These are phyloP conservation scores for Euryodendron excelsum DNA, from an alignment of 148 eudicot species.

Conservation along the genomic window DNA sequence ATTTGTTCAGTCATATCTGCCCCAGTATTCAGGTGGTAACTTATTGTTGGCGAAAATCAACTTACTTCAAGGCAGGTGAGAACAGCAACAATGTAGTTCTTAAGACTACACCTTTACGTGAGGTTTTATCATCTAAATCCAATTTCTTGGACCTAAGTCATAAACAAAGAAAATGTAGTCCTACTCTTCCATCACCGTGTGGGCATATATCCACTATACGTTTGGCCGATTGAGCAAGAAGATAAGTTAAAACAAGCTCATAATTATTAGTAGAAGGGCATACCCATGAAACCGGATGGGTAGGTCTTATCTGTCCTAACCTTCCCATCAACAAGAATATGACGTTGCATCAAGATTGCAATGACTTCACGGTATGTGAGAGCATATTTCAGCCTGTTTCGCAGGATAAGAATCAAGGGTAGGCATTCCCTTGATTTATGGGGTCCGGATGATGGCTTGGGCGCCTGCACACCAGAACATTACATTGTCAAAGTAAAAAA, in stretches of 20 bases:
- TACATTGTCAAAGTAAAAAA: too few species aligned
- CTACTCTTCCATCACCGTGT: background rate
- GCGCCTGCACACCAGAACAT: constrained; percentile 31
- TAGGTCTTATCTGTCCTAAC: constrained; percentile 45
- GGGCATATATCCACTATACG: background rate
- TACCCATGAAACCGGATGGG: constrained; percentile 68
- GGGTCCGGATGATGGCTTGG: constrained; percentile 65
- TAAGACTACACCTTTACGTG: too few species aligned
- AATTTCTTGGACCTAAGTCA: too few species aligned
- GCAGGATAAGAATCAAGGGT: constrained; percentile 49
- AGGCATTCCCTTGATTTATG: constrained; percentile 62
- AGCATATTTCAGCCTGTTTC: constrained; percentile 59
- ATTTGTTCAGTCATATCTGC: too few species aligned
- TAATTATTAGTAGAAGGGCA: too few species aligned
- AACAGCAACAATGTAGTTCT: too few species aligned
- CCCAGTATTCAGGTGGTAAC: background rate
- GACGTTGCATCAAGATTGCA: constrained; percentile 57
- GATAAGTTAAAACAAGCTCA: too few species aligned
- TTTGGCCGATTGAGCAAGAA: background rate
- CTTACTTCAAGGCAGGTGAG: too few species aligned
- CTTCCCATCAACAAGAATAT: constrained; percentile 53
- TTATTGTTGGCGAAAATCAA: too few species aligned
- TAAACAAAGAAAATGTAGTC: background rate
- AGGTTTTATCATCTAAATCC: too few species aligned
- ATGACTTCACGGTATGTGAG: constrained; percentile 51